Evolutionary conservation across 495 filamentous ascomycete genomes (phyloP).

Genomic region (Patellaria atrata): DNA sequence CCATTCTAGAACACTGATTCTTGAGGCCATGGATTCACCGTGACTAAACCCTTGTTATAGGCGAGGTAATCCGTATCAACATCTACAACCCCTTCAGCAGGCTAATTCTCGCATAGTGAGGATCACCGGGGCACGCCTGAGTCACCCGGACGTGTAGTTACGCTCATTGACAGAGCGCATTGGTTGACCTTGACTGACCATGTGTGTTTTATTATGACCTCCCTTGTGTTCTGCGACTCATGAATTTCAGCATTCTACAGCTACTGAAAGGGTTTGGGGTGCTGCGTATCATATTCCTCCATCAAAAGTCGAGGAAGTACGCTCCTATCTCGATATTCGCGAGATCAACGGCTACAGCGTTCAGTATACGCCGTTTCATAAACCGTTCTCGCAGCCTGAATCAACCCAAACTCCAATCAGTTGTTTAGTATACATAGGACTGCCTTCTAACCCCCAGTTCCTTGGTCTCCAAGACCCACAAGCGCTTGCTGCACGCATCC

Average conservation of each 20-base stretch:
- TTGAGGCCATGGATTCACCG: constrained; percentile 18
- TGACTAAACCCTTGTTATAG: constrained; percentile 27
- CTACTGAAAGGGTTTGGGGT: constrained; percentile 66
- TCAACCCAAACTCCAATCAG: constrained; percentile 26
- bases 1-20: constrained; percentile 9
- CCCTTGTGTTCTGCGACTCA: not conserved
- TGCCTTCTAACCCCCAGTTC: constrained; percentile 89
- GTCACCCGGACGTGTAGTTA: constrained; percentile 81
- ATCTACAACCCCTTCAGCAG: not conserved
- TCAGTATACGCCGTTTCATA: constrained; percentile 71
- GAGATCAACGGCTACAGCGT: constrained; percentile 95
- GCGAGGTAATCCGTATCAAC: constrained; percentile 34
- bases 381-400: constrained; percentile 16
- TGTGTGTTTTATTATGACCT: constrained; percentile 15
- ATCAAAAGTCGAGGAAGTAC: constrained; percentile 61
- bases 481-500: constrained; percentile 72
- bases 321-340: constrained; percentile 83
- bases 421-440: constrained; percentile 85
- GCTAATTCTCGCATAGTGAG: constrained; percentile 47
- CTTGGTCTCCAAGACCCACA: constrained; percentile 67
- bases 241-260: constrained; percentile 25
- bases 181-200: constrained; percentile 71
- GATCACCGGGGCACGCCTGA: constrained; percentile 89
- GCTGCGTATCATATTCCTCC: constrained; percentile 79
- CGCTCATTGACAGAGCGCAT: constrained; percentile 65